phyloP scores from a whole-genome alignment of 495 filamentous ascomycete genomes.

The Beverwykella pulmonaria region DNA sequence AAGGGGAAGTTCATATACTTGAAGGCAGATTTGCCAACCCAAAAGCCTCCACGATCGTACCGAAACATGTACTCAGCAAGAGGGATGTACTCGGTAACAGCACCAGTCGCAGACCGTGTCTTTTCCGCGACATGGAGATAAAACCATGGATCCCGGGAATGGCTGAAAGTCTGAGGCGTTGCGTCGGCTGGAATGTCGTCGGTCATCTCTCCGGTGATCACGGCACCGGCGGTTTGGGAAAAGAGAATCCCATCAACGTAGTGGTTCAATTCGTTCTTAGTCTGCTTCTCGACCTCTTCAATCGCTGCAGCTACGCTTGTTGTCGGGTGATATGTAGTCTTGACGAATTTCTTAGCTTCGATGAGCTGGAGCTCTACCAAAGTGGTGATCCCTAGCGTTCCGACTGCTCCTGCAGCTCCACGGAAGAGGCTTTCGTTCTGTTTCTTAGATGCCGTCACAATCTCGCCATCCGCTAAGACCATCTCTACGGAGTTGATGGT shows the following conservation, averaged over 20 bases:
- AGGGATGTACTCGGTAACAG: constrained; percentile 54
- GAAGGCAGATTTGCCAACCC: constrained; percentile 59
- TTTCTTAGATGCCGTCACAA: constrained; percentile 48
- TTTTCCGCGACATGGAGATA: constrained; percentile 54
- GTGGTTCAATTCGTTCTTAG: constrained; percentile 42
- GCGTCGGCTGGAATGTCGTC: constrained; percentile 41
- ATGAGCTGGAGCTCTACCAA: constrained; percentile 58
- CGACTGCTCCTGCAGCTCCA: constrained; percentile 59
- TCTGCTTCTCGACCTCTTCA: constrained; percentile 43
- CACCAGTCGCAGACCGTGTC: constrained; percentile 29
- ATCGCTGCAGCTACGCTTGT: constrained; percentile 39
- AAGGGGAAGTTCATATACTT: constrained; percentile 60
- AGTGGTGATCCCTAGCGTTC: constrained; percentile 60
- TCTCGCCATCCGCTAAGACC: constrained; percentile 58
- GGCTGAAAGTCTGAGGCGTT: constrained; percentile 50
- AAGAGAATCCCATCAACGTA: constrained; percentile 54
- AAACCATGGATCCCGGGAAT: constrained; percentile 60
- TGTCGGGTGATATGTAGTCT: constrained; percentile 57
- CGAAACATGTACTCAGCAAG: constrained; percentile 64
- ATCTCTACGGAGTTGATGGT: constrained; percentile 62
- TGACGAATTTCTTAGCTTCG: constrained; percentile 58
- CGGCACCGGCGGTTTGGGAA: constrained; percentile 53
- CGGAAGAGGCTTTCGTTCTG: constrained; percentile 56
- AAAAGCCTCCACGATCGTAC: constrained; percentile 66
- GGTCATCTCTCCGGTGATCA: constrained; percentile 57